Conservation (phyloP, 305 asterid species). For the Fraxinus velutina region DNA sequence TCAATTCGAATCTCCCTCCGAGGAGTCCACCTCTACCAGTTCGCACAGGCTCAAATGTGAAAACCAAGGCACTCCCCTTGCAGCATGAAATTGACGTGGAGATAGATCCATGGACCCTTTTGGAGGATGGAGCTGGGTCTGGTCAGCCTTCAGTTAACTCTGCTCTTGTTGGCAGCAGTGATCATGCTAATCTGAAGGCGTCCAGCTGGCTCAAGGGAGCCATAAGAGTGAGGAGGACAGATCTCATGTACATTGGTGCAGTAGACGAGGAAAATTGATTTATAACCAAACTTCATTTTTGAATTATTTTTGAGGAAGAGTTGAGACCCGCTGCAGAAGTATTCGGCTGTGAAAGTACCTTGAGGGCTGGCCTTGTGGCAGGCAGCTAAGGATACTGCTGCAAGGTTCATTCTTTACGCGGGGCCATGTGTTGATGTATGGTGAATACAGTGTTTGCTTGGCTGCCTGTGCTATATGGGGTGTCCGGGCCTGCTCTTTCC, state of each 20-base stretch:
- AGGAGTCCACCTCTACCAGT: conserved; percentile 47
- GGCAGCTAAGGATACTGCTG: conserved; percentile 17
- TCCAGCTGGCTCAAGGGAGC: conserved; percentile 78
- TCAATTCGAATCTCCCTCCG: conserved; percentile 44
- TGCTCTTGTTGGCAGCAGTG: conserved; percentile 45
- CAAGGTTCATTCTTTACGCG: conserved; percentile 12
- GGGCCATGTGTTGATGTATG: neutral
- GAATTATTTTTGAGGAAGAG: conserved; percentile 17
- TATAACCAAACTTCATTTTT: conserved; percentile 22
- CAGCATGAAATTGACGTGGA: conserved; percentile 60
- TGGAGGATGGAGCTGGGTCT: conserved; percentile 90
- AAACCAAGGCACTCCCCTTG: conserved; percentile 40
- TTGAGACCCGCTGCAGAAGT: neutral
- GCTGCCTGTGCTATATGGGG: conserved; percentile 22
- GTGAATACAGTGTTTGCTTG: conserved; percentile 8
- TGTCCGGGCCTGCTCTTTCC: conserved; percentile 15
- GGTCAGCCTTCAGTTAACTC: conserved; percentile 58
- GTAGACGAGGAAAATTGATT: conserved; percentile 88
- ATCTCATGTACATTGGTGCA: conserved; percentile 79
- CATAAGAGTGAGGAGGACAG: conserved; percentile 75
- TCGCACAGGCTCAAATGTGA: conserved; percentile 47
- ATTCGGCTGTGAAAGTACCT: neutral
- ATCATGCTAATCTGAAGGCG: conserved; percentile 69
- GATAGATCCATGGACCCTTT: conserved; percentile 76
- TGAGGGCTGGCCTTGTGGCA: conserved; percentile 12